Base-by-base conservation (phyloP, 2,329 filamentous ascomycete genomes). In the Neofusicoccum ribis region DNA sequence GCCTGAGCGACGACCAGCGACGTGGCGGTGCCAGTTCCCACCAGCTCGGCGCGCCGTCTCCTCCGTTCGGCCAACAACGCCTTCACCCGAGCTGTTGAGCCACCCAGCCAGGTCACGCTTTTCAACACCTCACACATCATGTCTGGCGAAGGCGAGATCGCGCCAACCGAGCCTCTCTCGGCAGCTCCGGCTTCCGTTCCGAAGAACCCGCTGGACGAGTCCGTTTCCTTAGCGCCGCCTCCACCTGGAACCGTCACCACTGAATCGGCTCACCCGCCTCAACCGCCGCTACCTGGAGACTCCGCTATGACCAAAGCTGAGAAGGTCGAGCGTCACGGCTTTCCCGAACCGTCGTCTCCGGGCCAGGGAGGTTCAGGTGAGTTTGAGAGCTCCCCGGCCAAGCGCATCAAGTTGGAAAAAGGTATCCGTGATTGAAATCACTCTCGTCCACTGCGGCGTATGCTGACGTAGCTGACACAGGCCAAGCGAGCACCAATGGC, bases 281-380 rank as follows among this genome's bases (percentile, higher is more conserved):
- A 70, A 50, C 71, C 76, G 39, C 71, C 75, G 20, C 66, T 76
- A 37, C 71, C 72, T 39, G 72, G 73, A 44, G 76, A 79, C 63
- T 78, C 77, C 7, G 72, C 76, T 7, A 72, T 72, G 12, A 78
- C 77, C n/a, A 76, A 74, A 65, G 77, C 78, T 20, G 77, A 79
- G 63, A 80, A 79, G 66, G 68, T 77, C 51, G 75, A 78, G 67
- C 69, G 76, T 36, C 72, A 76, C 68, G 72, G 71, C 50, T 51
- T 66, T 50, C 52, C 49, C 36, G 67, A 66, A 43, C 66, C 69
- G 64, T 31, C 63, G 34, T 60, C 63, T 63, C 63, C 69, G 62
- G 69, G 69, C 61, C 63, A 69, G 59, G 69, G 69, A 64, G 69
- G 27, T 31, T 7, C 27, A 31, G 27, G 69, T 67, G 72, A 74